Conservation (phyloP, 306 rosid species). For the Cicer pinnatifidum region DNA sequence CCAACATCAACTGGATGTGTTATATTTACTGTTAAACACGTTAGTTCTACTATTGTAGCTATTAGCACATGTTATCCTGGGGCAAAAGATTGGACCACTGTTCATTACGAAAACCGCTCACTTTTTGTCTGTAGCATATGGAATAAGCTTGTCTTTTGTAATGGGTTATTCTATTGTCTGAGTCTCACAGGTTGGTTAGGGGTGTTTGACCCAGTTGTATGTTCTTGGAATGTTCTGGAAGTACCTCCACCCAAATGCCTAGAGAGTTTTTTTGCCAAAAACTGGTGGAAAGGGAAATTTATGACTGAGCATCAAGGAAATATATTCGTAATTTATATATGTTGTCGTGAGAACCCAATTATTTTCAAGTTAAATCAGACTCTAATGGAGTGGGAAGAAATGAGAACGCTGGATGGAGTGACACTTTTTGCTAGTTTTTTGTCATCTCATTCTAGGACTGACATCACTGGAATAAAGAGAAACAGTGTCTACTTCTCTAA, state of each 20-base stretch:
- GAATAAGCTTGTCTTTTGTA: conserved; percentile 79
- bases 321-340: conserved; percentile 65
- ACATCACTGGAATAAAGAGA: conserved; percentile 64
- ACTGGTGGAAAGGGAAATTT: conserved; percentile 82
- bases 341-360: conserved; percentile 71
- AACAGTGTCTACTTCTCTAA: conserved; percentile 75
- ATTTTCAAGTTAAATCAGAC: conserved; percentile 65
- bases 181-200: conserved; percentile 83
- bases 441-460: conserved; percentile 68
- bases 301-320: conserved; percentile 70
- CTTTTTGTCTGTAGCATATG: conserved; percentile 79
- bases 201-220: conserved; percentile 64
- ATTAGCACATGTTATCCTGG: conserved; percentile 80
- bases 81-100: conserved; percentile 72
- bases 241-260: conserved; percentile 83
- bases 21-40: conserved; percentile 67
- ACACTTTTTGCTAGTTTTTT: conserved; percentile 75
- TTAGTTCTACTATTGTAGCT: conserved; percentile 68
- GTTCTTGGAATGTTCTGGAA: conserved; percentile 67
- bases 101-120: conserved; percentile 63
- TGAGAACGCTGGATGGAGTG: conserved; percentile 63
- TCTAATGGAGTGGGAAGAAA: conserved; percentile 70
- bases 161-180: conserved; percentile 72
- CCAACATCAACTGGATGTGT: conserved; percentile 72
- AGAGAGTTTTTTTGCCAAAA: conserved; percentile 62